A percentile compares a stretch with the other conserved stretches of the same genome.
phyloP scores from a whole-genome alignment of 768 basidiomycete species.

The Rhodotorula diobovata region DNA sequence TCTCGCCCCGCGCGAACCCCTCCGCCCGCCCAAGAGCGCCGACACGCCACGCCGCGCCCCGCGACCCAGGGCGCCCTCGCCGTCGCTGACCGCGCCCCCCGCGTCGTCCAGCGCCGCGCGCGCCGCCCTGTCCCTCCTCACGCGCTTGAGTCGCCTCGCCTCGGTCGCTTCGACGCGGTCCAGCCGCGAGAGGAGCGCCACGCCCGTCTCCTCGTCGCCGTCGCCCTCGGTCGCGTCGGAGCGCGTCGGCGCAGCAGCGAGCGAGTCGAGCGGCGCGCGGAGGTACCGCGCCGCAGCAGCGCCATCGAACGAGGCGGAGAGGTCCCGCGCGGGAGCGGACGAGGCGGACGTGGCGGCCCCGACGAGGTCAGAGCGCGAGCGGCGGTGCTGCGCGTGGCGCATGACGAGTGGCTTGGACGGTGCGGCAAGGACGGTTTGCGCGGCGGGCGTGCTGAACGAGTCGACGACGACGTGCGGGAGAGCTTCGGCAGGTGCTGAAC shows the following conservation, averaged over 20 bases:
- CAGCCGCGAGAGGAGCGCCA: conserved; percentile 75
- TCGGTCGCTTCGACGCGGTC: conserved; percentile 75
- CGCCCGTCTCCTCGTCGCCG: conserved; percentile 69
- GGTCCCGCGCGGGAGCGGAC: too few relatives aligned
- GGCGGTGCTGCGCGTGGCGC: conserved; percentile 62
- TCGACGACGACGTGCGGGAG: not conserved
- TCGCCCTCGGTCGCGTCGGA: conserved; percentile 49
- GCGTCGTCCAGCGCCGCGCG: not conserved
- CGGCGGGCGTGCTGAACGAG: not conserved
- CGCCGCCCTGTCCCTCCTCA: not conserved
- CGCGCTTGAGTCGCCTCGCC: conserved; percentile 53
- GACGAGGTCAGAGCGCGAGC: conserved; percentile 53
- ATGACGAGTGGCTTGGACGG: not conserved
- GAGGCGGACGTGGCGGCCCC: too few relatives aligned
- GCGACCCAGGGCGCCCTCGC: not conserved
- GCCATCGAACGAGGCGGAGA: not conserved
- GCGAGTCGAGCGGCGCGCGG: not conserved
- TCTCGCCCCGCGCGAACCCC: not conserved
- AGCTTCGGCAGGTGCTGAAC: not conserved
- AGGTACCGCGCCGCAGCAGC: not conserved
- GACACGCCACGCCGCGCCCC: not conserved
- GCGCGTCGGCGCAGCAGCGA: not conserved
- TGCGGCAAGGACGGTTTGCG: not conserved
- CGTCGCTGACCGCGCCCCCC: not conserved
- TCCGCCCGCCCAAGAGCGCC: not conserved